Conservation (phyloP, 106 monocot genomes). For the Allium sativum region DNA sequence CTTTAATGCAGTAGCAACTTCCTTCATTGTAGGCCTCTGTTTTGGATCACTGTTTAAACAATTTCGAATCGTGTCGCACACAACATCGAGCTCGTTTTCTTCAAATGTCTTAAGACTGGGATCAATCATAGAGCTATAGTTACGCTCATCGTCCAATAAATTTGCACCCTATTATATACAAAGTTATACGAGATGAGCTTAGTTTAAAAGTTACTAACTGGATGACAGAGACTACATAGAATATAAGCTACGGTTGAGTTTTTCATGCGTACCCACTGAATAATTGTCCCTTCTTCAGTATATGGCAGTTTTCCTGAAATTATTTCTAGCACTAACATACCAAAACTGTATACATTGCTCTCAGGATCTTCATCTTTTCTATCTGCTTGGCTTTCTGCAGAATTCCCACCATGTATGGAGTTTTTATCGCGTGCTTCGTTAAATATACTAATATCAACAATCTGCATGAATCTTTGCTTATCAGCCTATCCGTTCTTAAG, state of each 20-base stretch:
- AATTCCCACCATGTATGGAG: constrained; percentile 14
- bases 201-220: background rate
- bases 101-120: constrained; percentile 49
- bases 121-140: constrained; percentile 42
- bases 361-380: constrained; percentile 15
- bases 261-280: constrained; percentile 36
- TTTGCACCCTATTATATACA: constrained; percentile 41
- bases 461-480: constrained; percentile 5
- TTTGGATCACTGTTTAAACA: constrained; percentile 55
- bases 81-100: constrained; percentile 39
- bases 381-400: constrained; percentile 10
- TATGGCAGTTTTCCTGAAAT: constrained; percentile 60
- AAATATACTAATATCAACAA: constrained; percentile 32
- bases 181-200: background rate
- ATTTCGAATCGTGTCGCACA: constrained; percentile 52
- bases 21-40: constrained; percentile 54
- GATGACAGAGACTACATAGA: background rate
- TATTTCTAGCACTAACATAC: constrained; percentile 67
- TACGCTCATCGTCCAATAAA: constrained; percentile 37
- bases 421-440: constrained; percentile 13
- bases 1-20: constrained; percentile 27
- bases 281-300: constrained; percentile 32
- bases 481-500: background rate
- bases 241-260: background rate
- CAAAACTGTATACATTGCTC: constrained; percentile 68